Evolutionary conservation across 2,329 filamentous ascomycete species (phyloP).

Genomic region (Madurella mycetomatis): DNA sequence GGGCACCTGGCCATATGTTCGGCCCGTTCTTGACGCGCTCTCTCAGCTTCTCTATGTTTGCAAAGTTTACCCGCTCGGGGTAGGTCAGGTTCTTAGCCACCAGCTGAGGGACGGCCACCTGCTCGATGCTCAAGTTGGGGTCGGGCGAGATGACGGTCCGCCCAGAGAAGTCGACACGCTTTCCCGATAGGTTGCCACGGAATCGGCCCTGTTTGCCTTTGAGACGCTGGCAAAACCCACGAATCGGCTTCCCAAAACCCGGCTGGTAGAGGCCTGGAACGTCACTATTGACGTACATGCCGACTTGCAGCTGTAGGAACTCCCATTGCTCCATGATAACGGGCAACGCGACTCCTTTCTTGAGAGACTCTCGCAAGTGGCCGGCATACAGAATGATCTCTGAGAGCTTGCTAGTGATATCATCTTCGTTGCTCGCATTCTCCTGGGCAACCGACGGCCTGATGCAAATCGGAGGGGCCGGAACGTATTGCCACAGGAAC

Average conservation of each 20-base stretch:
- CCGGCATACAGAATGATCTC: conserved; percentile 93
- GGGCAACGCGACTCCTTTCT: conserved; percentile 77
- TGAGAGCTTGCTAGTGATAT: conserved; percentile 92
- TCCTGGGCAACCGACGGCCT: conserved; percentile 92
- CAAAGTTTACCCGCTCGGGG: conserved; percentile 77
- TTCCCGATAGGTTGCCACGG: conserved; percentile 92
- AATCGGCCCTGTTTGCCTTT: conserved; percentile 98
- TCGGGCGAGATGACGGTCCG: conserved; percentile 97
- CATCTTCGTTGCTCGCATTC: conserved; percentile 89
- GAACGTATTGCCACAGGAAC: conserved; percentile 96
- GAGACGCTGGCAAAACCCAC: conserved; percentile 89
- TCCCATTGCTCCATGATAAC: conserved; percentile 99
- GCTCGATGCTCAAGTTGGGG: conserved; percentile 86
- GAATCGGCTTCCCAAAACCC: conserved; percentile 80
- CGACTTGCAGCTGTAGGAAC: conserved; percentile 89
- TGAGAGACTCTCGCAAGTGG: conserved; percentile 75
- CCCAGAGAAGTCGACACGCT: conserved; percentile 97
- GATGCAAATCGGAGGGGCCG: conserved; percentile 90
- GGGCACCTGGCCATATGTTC: conserved; percentile 80
- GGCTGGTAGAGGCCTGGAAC: conserved; percentile 87
- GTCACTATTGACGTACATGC: conserved; percentile 97
- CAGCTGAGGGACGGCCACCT: conserved; percentile 84
- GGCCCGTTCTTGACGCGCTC: conserved; percentile 71
- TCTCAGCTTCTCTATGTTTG: conserved; percentile 80
- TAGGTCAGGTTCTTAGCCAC: conserved; percentile 98